phyloP scores from a whole-genome alignment of 225 moss, liverwort and hornwort genomes.

The Bryum argenteum region DNA sequence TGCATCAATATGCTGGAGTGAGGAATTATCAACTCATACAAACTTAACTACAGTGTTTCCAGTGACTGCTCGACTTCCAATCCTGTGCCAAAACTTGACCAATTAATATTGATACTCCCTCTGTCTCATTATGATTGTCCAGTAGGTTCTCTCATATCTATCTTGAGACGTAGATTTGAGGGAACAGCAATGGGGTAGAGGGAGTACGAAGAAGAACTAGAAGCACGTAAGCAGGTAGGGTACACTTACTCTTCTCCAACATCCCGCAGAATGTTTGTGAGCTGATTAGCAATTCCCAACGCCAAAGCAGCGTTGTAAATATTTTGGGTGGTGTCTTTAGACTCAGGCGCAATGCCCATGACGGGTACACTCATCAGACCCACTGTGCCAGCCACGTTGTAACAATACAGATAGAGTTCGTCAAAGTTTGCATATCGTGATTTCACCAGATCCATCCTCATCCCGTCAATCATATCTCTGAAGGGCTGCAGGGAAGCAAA shows the following conservation, averaged over 20 bases:
- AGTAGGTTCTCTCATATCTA: too few relatives aligned
- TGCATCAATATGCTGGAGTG: too few relatives aligned
- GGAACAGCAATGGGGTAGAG: too few relatives aligned
- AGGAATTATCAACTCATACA: too few relatives aligned
- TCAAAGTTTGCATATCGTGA: constrained; percentile 85
- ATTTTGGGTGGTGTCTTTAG: constrained; percentile 77
- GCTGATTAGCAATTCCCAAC: constrained; percentile 89
- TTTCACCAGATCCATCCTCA: constrained; percentile 95
- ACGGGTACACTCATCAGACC: constrained; percentile 97
- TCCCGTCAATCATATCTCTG: constrained; percentile 96
- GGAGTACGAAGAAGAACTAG: too few relatives aligned
- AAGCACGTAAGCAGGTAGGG: too few relatives aligned
- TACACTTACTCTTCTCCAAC: constrained; percentile 91
- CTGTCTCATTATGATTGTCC: too few relatives aligned
- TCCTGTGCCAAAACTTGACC: too few relatives aligned
- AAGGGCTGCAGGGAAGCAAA: constrained; percentile 63
- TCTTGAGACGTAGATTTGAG: too few relatives aligned
- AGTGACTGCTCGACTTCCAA: too few relatives aligned
- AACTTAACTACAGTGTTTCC: too few relatives aligned
- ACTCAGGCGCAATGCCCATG: constrained; percentile 82
- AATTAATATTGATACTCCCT: too few relatives aligned
- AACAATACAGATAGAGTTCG: constrained; percentile 91
- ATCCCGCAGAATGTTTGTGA: constrained; percentile 93
- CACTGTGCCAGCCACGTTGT: constrained; percentile 95
- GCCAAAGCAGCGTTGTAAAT: constrained; percentile 86